phyloP scores from a whole-genome alignment of 1,284 basidiomycete species.

The Microbotryum saponariae region DNA sequence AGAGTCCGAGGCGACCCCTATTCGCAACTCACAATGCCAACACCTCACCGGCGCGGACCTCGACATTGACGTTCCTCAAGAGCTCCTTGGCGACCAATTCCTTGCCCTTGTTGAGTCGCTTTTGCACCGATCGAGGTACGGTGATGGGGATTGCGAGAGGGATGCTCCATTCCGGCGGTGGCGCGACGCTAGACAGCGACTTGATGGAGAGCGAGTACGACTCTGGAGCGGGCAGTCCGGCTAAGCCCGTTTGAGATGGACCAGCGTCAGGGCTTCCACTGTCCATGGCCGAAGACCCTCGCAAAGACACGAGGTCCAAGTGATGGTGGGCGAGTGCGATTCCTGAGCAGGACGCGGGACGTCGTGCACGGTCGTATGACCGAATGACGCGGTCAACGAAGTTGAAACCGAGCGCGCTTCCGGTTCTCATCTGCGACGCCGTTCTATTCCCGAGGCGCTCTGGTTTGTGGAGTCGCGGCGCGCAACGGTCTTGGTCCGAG shows the following conservation, averaged over 20 bases:
- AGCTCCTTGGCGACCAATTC: slow-evolving; percentile 8
- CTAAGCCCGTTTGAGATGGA: background rate
- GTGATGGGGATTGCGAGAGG: slow-evolving; percentile 26
- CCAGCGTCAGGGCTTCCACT: background rate
- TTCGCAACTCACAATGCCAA: slow-evolving; percentile 19
- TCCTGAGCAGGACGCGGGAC: too few species aligned
- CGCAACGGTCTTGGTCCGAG: too few species aligned
- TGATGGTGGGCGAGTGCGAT: too few species aligned
- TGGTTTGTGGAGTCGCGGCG: too few species aligned
- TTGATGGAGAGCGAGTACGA: slow-evolving; percentile 5
- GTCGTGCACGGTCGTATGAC: too few species aligned
- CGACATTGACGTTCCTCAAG: slow-evolving; percentile 6
- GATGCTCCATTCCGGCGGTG: slow-evolving; percentile 6
- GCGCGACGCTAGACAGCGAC: slow-evolving; percentile 14
- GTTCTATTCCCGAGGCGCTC: too few species aligned
- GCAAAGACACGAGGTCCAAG: too few species aligned
- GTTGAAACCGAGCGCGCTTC: too few species aligned
- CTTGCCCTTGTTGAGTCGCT: background rate
- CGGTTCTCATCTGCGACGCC: too few species aligned
- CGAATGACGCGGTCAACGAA: too few species aligned
- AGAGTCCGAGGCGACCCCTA: background rate
- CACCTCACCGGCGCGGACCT: slow-evolving; percentile 23
- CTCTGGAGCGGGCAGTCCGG: slow-evolving; percentile 1
- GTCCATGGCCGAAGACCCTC: background rate
- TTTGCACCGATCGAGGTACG: slow-evolving; percentile 10